Base-by-base conservation (phyloP, 2,329 filamentous ascomycete species). In the Didymella sp. region DNA sequence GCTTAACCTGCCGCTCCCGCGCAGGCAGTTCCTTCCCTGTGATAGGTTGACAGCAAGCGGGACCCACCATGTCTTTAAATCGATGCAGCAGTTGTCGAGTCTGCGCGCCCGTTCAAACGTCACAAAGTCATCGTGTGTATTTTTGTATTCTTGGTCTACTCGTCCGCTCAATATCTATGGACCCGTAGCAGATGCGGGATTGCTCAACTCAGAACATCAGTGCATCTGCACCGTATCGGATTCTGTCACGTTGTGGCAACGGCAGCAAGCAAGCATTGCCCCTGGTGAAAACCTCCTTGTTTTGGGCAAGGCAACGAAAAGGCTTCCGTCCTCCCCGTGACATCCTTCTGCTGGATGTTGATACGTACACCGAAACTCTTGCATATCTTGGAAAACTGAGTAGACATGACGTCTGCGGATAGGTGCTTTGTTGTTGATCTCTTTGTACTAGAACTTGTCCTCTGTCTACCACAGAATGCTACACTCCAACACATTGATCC, bases 1-100 rank as follows among this genome's bases (percentile, higher is more conserved):
- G 48, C 54, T 52, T 57, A 25, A 52, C 54, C 38, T 52, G 54
- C 48, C 47, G 44, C 54, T 30, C 48, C 37, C 48, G 47, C 54
- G 33, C 33, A 38, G 8, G 19, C 35, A 40, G 37, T 47, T 46
- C 47, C 47, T 44, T 19, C 42, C 24, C 21, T 51, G 27, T 51
- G 42, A 52, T 51, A 52, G 13, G 48, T 42, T 17, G 35, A 38
- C 43, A 37, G 48, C 38, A 48, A 33, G 37, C 48, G 43, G 48
- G 54, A 51, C 40, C 54, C 54, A 51, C 54, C 8, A 25, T 24
- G 37, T 12, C 52, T 31, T 22, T 19, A 43, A n/a, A 50, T 52
- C 21, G 24, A 46, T 25, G 24, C 17, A 24, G 41, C 24, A 27
- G 25, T 6, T 11, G n/a, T 41, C 19, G 27, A 45, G n/a, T 17